phyloP scores from a whole-genome alignment of 805 yeast species.

The Lipomyces mesembrius region DNA sequence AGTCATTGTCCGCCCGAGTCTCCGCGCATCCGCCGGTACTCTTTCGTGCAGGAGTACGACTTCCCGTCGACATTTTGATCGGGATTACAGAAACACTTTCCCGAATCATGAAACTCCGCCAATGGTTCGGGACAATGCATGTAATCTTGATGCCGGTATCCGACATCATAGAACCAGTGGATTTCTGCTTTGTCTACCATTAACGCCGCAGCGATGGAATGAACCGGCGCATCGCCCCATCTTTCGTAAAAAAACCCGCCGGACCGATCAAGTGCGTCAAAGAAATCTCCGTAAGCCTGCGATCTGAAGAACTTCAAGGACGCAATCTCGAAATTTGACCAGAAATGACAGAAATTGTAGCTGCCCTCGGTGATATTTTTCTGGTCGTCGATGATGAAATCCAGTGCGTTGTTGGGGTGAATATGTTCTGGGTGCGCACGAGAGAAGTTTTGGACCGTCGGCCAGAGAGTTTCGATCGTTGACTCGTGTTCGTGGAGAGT shows the following conservation, averaged over 20 bases:
- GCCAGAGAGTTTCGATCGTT: conserved; percentile 70
- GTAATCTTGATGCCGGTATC: conserved; percentile 62
- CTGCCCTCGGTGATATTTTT: conserved; percentile 52
- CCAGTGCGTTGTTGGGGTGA: conserved; percentile 67
- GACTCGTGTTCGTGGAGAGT: conserved; percentile 58
- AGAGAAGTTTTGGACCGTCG: conserved; percentile 55
- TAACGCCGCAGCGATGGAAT: conserved; percentile 68
- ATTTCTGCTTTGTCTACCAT: conserved; percentile 63
- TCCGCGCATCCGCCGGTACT: conserved; percentile 28
- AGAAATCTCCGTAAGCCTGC: conserved; percentile 57
- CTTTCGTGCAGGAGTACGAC: conserved; percentile 24
- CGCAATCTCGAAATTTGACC: conserved; percentile 78
- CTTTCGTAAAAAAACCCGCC: conserved; percentile 71
- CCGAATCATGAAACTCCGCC: conserved; percentile 27
- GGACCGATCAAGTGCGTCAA: conserved; percentile 59
- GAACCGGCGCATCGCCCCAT: conserved; percentile 89
- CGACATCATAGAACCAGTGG: conserved; percentile 80
- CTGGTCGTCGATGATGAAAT: conserved; percentile 60
- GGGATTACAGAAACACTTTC: conserved; percentile 35
- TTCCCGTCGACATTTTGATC: conserved; percentile 29
- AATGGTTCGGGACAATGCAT: conserved; percentile 37
- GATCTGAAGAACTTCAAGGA: conserved; percentile 60
- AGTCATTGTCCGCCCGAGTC: background rate
- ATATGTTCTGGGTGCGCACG: conserved; percentile 55
- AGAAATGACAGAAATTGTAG: conserved; percentile 78